Evolutionary conservation across 116 monocot genomes (phyloP), one percentile per base, ranked within the genome.

Genomic region (Cymodocea nodosa): DNA sequence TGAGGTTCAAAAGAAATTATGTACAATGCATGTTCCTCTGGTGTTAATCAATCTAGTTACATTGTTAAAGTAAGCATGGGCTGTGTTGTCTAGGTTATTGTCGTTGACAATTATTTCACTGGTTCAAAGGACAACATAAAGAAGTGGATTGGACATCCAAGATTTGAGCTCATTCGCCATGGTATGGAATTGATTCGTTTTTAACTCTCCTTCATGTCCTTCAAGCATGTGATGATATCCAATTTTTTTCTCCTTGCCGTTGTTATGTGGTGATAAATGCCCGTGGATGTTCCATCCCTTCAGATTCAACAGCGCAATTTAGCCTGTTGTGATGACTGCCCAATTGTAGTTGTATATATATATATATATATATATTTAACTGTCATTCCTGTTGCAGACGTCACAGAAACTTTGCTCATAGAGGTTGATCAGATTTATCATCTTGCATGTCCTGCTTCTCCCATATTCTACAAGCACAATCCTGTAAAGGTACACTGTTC

Each of bases 381-480:
- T 44, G 5, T 63, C 8, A n/a, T 49, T 35, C 57, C 57, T 40
- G 2, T 35, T 53, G 9, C 66, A 67, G 71, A 71, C 57, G 73
- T 73, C 56, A 65, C 65, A 4, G 65, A 73, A 48, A 37, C 73
- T 22, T 57, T 73, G 57, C 66, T 73, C 9, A 23, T 65, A 3
- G 73, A 73, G 15, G 73, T 73, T 50, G 73, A 73, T 57, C 73
- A 73, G 49, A 73, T 73, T 40, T 73, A 73, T 65, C 73, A 73
- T 50, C 65, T 73, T 23, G 65, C 65, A 6, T 73, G 73, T 19
- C 73, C 73, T n/a, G 73, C 73, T 30, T 73, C 73, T 30, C 73
- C 73, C 24, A 65, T 65, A 9, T 65, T 65, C 30, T 73, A 73
- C 65, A 73, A 73, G 25, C 56, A 65, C 24, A 65, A 72, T 23